A percentile compares a stretch with the other conserved stretches of the same genome.
Conservation (phyloP, 2,329 filamentous ascomycete genomes). For the Phaeosphaeria sp. region DNA sequence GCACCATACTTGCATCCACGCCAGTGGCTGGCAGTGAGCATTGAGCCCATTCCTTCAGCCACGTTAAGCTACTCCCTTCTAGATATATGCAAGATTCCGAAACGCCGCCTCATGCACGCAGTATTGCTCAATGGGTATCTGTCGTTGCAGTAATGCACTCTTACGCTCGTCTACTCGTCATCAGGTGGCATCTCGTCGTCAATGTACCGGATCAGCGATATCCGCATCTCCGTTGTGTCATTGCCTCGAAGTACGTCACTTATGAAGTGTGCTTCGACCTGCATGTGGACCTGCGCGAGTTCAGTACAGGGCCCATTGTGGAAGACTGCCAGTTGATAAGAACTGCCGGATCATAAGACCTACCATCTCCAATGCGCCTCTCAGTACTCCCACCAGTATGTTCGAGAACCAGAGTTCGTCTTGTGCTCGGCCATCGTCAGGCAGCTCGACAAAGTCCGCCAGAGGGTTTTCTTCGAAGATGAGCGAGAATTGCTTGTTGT, state of each 20-base stretch:
- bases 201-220: conserved; percentile 90
- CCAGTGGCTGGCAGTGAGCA: not conserved
- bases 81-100: not conserved
- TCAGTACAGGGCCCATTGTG: not conserved
- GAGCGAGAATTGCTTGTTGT: conserved; percentile 95
- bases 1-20: not conserved
- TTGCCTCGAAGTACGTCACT: conserved; percentile 92
- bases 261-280: conserved; percentile 95
- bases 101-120: not conserved
- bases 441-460: conserved; percentile 95
- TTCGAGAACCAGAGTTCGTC: conserved; percentile 99
- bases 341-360: conserved; percentile 10
- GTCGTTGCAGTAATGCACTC: not conserved
- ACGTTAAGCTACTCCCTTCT: not conserved
- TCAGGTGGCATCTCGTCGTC: conserved; percentile 97
- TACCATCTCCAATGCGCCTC: conserved; percentile 96
- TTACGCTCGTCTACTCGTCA: conserved; percentile 72
- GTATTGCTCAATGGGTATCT: not conserved
- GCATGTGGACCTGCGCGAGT: conserved; percentile 78
- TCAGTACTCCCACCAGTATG: conserved; percentile 89
- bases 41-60: not conserved
- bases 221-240: conserved; percentile 95
- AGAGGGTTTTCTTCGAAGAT: conserved; percentile 97
- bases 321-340: too few species aligned
- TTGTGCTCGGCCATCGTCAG: conserved; percentile 92